phyloP scores from a whole-genome alignment of 257 asterid genomes.

The Haberlea rhodopensis region DNA sequence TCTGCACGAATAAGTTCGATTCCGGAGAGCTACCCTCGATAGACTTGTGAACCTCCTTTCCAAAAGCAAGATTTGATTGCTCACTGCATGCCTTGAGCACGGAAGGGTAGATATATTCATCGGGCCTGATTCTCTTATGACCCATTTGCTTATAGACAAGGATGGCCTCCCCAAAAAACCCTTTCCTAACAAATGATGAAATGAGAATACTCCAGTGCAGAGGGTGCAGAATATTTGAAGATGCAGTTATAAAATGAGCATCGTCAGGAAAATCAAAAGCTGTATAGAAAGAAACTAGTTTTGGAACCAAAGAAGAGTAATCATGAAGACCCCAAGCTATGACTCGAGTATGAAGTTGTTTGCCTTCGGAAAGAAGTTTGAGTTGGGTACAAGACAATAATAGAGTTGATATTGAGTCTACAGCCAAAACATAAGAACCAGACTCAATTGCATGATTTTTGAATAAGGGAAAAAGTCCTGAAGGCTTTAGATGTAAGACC shows the following conservation, averaged over 20 bases:
- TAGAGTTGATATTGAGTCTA: constrained; percentile 56
- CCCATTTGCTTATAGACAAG: constrained; percentile 55
- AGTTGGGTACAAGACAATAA: constrained; percentile 52
- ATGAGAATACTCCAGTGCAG: constrained; percentile 80
- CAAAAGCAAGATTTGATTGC: constrained; percentile 51
- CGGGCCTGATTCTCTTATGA: constrained; percentile 47
- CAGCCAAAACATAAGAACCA: constrained; percentile 37
- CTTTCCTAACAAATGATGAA: constrained; percentile 55
- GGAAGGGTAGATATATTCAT: constrained; percentile 73
- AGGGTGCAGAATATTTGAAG: constrained; percentile 49
- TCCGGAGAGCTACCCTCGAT: constrained; percentile 41
- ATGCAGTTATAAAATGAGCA: constrained; percentile 47
- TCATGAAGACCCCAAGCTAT: constrained; percentile 57
- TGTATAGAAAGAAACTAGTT: constrained; percentile 52
- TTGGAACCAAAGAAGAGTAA: constrained; percentile 51
- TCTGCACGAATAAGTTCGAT: constrained; percentile 67
- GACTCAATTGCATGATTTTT: constrained; percentile 42
- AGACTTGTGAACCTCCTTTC: constrained; percentile 59
- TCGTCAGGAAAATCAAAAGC: constrained; percentile 42
- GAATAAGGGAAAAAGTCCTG: constrained; percentile 47
- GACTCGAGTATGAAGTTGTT: constrained; percentile 69
- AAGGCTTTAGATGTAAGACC: constrained; percentile 68
- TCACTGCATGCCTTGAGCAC: constrained; percentile 90
- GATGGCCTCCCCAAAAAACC: constrained; percentile 46
- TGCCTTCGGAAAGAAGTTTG: constrained; percentile 54